Evolutionary conservation across 2,329 filamentous ascomycete genomes (phyloP), one percentile per base, ranked within the genome.

Genomic region (Waltergamsia citrina): DNA sequence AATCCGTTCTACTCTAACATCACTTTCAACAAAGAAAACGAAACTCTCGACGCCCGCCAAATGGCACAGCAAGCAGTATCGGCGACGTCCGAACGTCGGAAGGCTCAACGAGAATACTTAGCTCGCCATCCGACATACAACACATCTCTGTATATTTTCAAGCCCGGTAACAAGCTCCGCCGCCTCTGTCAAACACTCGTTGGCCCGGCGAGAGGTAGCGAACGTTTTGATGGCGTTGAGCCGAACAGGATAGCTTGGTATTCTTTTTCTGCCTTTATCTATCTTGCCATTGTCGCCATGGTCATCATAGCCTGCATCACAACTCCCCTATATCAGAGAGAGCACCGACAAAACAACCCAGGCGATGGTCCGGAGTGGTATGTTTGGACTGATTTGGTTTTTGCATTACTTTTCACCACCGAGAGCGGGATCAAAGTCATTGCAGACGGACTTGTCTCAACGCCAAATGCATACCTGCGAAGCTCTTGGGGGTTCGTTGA

Each of bases 401-500:
- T 98, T 53, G 87, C 90, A 3, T 57, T 82, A 2, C 59, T 98
- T 11, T 98, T 98, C 60, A 83, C 82, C 0, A 52, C 85, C 6
- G 92, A 98, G 57, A 86, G 88, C 1, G 50, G 78, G 6, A 88
- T 98, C 61, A 98, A 98, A 56, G 79, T 94, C 36, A 78, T 98
- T 47, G 92, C 92, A 0, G 92, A 98, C 60, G 92, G 92, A 7
- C 83, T 94, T 47, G 83, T 95, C 54, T 96, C 85, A 76, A 95
- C 92, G 0, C 92, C 92, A 0, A 95, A 98, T 57, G 93, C 93
- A 3, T 98, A 94, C 53, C 86, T 95, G 54, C 80, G 92, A 47
- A 90, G 90, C 51, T 90, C 88, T 0, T 98, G 92, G 92, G 93
- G 92, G 6, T 79, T 94, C 41, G 95, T 98, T 43, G 92, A 98